Evolutionary conservation across 805 yeast genomes (phyloP).

Genomic region (Metahyphopichia silvanorum): DNA sequence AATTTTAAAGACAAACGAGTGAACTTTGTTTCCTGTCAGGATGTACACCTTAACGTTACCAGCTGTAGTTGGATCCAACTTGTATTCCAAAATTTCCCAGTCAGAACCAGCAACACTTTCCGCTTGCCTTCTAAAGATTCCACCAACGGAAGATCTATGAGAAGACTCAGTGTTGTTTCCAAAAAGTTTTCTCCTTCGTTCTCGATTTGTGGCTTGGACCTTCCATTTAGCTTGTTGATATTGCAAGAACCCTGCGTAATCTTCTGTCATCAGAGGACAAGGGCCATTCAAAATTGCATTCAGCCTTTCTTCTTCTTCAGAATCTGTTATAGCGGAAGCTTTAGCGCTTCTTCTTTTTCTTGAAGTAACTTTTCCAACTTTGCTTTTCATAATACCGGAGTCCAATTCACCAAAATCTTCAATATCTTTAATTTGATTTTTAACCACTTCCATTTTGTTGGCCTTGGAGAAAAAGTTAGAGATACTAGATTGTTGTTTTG

Average conservation of each 20-base stretch:
- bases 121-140: slow-evolving; percentile 72
- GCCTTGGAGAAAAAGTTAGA: slow-evolving; percentile 52
- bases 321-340: slow-evolving; percentile 14
- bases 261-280: slow-evolving; percentile 66
- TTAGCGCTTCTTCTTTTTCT: slow-evolving; percentile 40
- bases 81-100: slow-evolving; percentile 85
- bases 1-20: slow-evolving; percentile 66
- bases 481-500: slow-evolving; percentile 67
- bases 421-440: slow-evolving; percentile 54
- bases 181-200: slow-evolving; percentile 71
- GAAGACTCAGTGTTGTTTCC: slow-evolving; percentile 59
- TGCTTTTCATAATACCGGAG: slow-evolving; percentile 23
- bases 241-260: slow-evolving; percentile 63
- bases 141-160: slow-evolving; percentile 60
- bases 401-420: slow-evolving; percentile 61
- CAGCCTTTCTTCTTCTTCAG: slow-evolving; percentile 46
- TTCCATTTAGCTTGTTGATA: slow-evolving; percentile 90
- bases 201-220: slow-evolving; percentile 66
- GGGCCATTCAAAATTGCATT: slow-evolving; percentile 46
- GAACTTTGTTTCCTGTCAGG: slow-evolving; percentile 67
- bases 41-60: slow-evolving; percentile 81
- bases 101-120: slow-evolving; percentile 70
- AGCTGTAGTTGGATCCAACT: slow-evolving; percentile 47
- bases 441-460: slow-evolving; percentile 36
- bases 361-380: slow-evolving; percentile 45